Evolutionary conservation across 1,284 basidiomycete species (phyloP), one percentile per base, ranked within the genome.

Genomic region (Boletus sp.): DNA sequence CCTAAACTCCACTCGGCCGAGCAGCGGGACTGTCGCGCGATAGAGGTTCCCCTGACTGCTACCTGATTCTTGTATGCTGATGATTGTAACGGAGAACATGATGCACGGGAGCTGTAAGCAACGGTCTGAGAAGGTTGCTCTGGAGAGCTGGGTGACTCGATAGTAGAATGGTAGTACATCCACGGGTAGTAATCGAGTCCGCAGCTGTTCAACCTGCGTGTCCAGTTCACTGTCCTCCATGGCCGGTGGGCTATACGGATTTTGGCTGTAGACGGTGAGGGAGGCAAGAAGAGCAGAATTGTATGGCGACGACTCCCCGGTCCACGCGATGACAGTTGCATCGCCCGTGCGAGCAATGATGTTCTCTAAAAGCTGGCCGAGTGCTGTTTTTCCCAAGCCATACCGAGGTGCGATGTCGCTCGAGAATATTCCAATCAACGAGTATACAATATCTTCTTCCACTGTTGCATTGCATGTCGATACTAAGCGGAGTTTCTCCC

Each of bases 401-500:
- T 35, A 35, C 3, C 33, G 33, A 41, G 55, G 55, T 0, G 5
- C 11, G 20, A 55, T 55, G 12, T 41, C 22, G 16, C 36, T 39
- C 2, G 27, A 31, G 35, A 56, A 45, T 20, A 35, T 35, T 6
- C 13, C 33, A 4, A 35, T 35, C 33, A 35, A 15, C 12, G 33
- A 35, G 13, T 35, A 54, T 53, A 29, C 49, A 13, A 31, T 11
- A 16, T 56, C 31, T 3, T 43, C 31, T n/a, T 57, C 33, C 7
- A 16, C 7, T 3, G 52, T 48, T 9, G 39, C 53, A 7, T 31
- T 12, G 31, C 43, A 53, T 3, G 24, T 31, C 4, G 56, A 57
- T 29, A 44, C 61, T 13, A 62, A 33, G 3, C 56, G 54, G 7
- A 64, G 56, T 22, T 37, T 64, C 44, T 61, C 58, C 18, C 62